Percentiles rank a stretch among this genome's conserved stretches.
Evolutionary conservation across 495 filamentous ascomycete species (phyloP).

Genomic region (Aspergillus heteromorphus): DNA sequence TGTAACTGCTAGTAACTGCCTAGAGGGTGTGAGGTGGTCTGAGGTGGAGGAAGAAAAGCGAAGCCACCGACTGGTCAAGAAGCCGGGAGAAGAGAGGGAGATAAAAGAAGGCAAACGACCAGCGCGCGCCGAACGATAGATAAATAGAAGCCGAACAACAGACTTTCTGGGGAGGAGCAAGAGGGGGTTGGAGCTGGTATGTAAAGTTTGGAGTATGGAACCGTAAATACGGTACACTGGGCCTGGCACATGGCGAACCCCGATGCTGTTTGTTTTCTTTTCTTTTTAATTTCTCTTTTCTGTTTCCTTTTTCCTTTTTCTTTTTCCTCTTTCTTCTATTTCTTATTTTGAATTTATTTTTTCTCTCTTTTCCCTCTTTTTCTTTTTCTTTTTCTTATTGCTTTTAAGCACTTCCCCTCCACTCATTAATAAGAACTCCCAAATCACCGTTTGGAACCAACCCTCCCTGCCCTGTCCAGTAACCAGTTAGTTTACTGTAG

Average conservation of each 20-base stretch:
- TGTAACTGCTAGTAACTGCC: too few species aligned
- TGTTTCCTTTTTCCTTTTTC: background rate
- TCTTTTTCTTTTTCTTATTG: background rate
- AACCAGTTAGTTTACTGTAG: too few species aligned
- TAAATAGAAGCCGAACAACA: constrained; percentile 18
- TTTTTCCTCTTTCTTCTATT: background rate
- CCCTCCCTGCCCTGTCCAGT: too few species aligned
- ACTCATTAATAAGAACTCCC: background rate
- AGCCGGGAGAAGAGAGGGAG: background rate
- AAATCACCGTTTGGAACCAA: too few species aligned
- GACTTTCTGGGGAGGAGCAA: constrained; percentile 12
- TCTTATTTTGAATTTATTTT: constrained; percentile 1
- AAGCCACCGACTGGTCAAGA: background rate
- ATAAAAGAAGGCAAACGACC: constrained; percentile 1
- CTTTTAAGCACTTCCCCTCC: background rate
- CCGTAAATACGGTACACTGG: too few species aligned
- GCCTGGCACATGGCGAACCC: constrained; percentile 2
- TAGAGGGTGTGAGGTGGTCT: background rate
- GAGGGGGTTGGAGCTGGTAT: constrained; percentile 8
- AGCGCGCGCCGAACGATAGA: constrained; percentile 18
- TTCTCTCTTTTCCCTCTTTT: background rate
- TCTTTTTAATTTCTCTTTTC: background rate
- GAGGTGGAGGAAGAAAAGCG: background rate
- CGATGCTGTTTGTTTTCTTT: background rate
- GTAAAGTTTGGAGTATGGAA: too few species aligned